Percentiles rank a stretch among this genome's conserved stretches.
phyloP scores from a whole-genome alignment of 2,329 filamentous ascomycete species.

The Beauveria sp. region DNA sequence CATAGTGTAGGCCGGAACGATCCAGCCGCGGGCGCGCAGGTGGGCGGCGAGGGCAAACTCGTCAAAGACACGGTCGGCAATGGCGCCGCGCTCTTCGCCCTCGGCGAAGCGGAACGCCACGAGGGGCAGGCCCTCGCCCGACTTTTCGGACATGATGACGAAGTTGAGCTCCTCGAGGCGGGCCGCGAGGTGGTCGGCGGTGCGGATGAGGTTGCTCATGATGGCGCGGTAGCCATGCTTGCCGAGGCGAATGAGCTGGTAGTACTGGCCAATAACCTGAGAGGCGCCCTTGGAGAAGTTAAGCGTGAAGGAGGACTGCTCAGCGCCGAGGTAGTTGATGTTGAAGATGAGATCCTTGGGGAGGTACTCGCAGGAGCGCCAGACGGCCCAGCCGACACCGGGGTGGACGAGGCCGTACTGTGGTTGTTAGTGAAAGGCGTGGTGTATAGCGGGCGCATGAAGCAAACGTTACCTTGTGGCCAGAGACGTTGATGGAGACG shows the following conservation, averaged over 20 bases:
- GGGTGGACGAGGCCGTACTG: conserved; percentile 66
- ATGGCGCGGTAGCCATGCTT: conserved; percentile 88
- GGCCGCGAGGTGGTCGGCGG: conserved; percentile 75
- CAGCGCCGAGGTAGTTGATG: conserved; percentile 96
- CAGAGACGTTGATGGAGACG: conserved; percentile 88
- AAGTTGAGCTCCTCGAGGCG: conserved; percentile 71
- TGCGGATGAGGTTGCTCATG: conserved; percentile 89
- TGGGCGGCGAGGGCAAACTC: conserved; percentile 78
- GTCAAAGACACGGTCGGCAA: conserved; percentile 55
- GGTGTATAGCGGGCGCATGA: conserved; percentile 17
- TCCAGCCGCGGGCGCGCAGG: conserved; percentile 80
- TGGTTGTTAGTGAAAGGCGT: conserved; percentile 1
- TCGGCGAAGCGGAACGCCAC: conserved; percentile 76
- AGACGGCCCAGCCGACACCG: conserved; percentile 89
- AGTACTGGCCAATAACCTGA: conserved; percentile 95
- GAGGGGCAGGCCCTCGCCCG: conserved; percentile 73
- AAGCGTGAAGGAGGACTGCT: conserved; percentile 91
- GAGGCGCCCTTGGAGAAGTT: conserved; percentile 96
- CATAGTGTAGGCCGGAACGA: conserved; percentile 96
- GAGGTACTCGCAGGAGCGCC: conserved; percentile 74
- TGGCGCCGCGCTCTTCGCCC: conserved; percentile 38
- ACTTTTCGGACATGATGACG: conserved; percentile 76
- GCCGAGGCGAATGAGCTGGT: conserved; percentile 90
- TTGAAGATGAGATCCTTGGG: conserved; percentile 95
- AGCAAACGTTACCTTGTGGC: conserved; percentile 61